phyloP scores from a whole-genome alignment of 345 rosid species.

The Litchi chinensis region DNA sequence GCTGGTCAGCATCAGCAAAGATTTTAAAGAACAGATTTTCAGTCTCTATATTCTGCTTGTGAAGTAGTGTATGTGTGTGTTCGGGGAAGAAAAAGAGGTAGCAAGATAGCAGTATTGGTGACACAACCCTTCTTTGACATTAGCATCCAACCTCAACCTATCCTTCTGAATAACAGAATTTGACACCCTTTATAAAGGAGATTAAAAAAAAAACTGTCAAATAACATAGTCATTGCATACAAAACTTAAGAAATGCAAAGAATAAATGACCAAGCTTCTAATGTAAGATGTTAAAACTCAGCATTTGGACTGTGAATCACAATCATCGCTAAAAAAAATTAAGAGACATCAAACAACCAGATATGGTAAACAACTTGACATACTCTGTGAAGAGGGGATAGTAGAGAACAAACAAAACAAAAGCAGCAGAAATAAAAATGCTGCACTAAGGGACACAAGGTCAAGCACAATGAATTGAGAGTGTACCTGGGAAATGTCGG shows the following conservation, averaged over 20 bases:
- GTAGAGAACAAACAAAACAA: not conserved
- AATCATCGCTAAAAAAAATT: not conserved
- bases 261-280: not conserved
- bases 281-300: not conserved
- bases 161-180: too few species aligned
- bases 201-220: not conserved
- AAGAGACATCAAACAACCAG: not conserved
- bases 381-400: not conserved
- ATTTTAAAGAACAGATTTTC: not conserved
- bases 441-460: not conserved
- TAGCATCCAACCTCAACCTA: too few species aligned
- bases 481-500: slow-evolving; percentile 71
- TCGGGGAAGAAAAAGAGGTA: too few species aligned
- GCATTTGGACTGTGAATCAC: not conserved
- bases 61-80: not conserved
- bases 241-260: not conserved
- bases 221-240: not conserved
- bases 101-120: too few species aligned
- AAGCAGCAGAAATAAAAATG: not conserved
- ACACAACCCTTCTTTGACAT: too few species aligned
- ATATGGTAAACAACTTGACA: not conserved
- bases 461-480: slow-evolving; percentile 9
- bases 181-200: not conserved
- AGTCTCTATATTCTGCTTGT: not conserved
- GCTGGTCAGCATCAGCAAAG: not conserved